A percentile compares a stretch with the other conserved stretches of the same genome.
Conservation (phyloP, 2,329 filamentous ascomycete species). For the Xylariales sp. region DNA sequence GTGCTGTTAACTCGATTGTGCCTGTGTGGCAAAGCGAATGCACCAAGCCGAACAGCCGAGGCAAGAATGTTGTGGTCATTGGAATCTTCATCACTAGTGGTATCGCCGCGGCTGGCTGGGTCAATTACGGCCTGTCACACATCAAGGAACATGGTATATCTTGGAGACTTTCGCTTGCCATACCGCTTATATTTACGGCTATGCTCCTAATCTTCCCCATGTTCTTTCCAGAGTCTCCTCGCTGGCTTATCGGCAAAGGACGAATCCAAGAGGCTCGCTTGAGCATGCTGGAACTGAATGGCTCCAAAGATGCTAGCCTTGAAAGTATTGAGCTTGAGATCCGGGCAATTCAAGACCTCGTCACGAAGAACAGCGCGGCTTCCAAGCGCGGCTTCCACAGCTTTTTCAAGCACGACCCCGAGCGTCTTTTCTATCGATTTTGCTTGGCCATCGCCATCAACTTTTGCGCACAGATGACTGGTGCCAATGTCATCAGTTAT, state of each 20-base stretch:
- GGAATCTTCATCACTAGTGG: neutral
- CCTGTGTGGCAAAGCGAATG: neutral
- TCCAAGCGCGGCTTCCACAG: neutral
- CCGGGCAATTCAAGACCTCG: neutral
- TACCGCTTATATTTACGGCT: neutral
- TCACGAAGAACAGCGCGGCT: neutral
- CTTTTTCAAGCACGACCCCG: neutral
- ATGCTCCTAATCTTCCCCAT: neutral
- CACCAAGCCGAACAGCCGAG: neutral
- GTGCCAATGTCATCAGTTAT: constrained; percentile 1
- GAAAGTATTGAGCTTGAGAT: neutral
- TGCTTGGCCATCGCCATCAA: neutral
- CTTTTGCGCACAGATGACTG: neutral
- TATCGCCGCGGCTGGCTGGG: neutral
- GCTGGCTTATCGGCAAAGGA: neutral
- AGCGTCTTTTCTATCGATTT: neutral
- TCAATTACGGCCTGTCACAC: neutral
- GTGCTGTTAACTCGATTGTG: neutral
- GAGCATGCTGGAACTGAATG: neutral
- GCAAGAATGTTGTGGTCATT: neutral
- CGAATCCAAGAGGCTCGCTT: neutral
- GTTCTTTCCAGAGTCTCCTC: neutral
- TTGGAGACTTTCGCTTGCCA: neutral
- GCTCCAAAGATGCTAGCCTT: neutral
- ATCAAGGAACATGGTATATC: neutral